Conservation (phyloP, 257 asterid species). For the Forsythia suspensa region DNA sequence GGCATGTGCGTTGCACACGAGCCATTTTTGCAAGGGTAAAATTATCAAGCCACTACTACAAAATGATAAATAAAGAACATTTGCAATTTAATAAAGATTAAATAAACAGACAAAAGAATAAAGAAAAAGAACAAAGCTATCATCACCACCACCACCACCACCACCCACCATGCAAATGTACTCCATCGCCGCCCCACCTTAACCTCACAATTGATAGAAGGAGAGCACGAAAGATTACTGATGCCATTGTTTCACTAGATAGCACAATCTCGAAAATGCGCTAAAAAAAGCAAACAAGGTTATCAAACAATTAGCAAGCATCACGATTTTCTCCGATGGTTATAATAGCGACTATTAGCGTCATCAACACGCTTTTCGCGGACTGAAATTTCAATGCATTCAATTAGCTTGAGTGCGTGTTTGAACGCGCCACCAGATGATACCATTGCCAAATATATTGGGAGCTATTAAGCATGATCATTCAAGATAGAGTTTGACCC, state of each 20-base stretch:
- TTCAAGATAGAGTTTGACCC: slow-evolving; percentile 35
- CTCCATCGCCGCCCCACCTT: too few species aligned
- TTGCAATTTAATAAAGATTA: too few species aligned
- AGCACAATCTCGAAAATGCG: slow-evolving; percentile 65
- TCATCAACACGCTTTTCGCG: slow-evolving; percentile 61
- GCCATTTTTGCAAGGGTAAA: too few species aligned
- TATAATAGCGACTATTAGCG: slow-evolving; percentile 39
- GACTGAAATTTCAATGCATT: slow-evolving; percentile 61
- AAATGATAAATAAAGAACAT: too few species aligned
- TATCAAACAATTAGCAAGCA: slow-evolving; percentile 64
- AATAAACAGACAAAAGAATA: too few species aligned
- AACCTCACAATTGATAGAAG: slow-evolving; percentile 50
- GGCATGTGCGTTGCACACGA: too few species aligned
- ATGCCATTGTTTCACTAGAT: slow-evolving; percentile 62
- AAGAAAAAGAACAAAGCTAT: too few species aligned
- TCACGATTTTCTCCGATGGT: slow-evolving; percentile 64
- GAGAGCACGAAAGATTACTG: slow-evolving; percentile 78
- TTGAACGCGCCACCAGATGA: slow-evolving; percentile 41
- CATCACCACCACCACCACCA: too few species aligned
- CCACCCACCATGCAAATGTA: too few species aligned
- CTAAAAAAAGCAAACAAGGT: slow-evolving; percentile 88
- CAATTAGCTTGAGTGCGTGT: slow-evolving; percentile 56
- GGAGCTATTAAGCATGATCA: slow-evolving; percentile 44
- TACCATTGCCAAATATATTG: slow-evolving; percentile 37
- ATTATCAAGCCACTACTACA: too few species aligned